Percentiles rank a stretch among this genome's conserved stretches.
Evolutionary conservation across 2,329 filamentous ascomycete genomes (phyloP).

Genomic region (Fusarium abutilonis): DNA sequence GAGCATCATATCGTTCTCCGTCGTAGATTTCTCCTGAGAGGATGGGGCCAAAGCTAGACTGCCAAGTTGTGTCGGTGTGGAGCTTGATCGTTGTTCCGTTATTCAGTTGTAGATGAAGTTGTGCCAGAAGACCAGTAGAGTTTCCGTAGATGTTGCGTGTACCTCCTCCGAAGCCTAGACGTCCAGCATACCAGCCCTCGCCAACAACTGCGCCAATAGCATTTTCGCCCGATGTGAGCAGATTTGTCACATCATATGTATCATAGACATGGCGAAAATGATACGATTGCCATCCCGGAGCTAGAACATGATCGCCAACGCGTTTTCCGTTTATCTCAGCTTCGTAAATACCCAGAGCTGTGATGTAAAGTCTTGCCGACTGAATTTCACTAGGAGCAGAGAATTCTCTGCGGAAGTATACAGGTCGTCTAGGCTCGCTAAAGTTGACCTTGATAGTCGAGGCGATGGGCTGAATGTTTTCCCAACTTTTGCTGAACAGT

Average conservation of each 20-base stretch:
- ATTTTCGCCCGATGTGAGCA: conserved; percentile 53
- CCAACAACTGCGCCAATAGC: conserved; percentile 54
- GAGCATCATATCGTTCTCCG: conserved; percentile 60
- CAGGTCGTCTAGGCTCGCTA: conserved; percentile 45
- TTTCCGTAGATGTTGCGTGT: conserved; percentile 50
- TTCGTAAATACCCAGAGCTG: conserved; percentile 57
- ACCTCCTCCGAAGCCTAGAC: conserved; percentile 43
- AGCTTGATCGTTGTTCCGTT: conserved; percentile 44
- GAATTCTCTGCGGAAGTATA: conserved; percentile 51
- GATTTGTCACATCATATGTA: conserved; percentile 60
- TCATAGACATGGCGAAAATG: conserved; percentile 62
- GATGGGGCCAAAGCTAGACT: conserved; percentile 46
- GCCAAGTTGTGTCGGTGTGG: conserved; percentile 53
- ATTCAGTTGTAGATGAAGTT: conserved; percentile 51
- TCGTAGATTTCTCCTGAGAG: conserved; percentile 58
- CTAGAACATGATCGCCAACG: conserved; percentile 50
- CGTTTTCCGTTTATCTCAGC: conserved; percentile 57
- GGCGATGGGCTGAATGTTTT: conserved; percentile 44
- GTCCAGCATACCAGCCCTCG: conserved; percentile 60
- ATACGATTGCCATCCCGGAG: conserved; percentile 65
- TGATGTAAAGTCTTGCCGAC: conserved; percentile 59
- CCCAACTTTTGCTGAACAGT: conserved; percentile 46
- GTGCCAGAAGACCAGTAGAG: conserved; percentile 49
- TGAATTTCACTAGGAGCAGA: conserved; percentile 32
- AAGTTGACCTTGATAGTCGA: conserved; percentile 45